Base-by-base conservation (phyloP, 805 yeast species). In the Saccharomycopsis selenospora region DNA sequence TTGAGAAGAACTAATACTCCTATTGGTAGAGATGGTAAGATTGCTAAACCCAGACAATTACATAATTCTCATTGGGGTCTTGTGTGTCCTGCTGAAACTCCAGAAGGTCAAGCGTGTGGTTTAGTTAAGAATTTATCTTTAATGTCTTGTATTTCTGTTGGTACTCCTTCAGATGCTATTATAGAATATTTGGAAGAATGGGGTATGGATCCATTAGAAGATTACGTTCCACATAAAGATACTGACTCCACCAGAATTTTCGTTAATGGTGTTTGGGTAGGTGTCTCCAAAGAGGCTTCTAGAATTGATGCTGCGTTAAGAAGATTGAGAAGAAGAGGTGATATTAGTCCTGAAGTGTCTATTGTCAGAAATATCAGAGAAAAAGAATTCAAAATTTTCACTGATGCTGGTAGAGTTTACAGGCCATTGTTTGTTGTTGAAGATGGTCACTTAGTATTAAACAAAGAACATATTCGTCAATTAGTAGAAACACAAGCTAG, bases 71-170 rank as follows among this genome's bases (percentile, higher is more conserved):
- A 93, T 70, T 93, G 99, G 99, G 99, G 99, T 62, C 77, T 93
- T 60, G 98, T 93, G 41, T 93, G 99, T 71, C 99, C 99, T 46
- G 99, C 99, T 22, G 99, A 93, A 69, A 93, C 99, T 14, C 99
- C 99, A 2, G 99, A 93, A 73, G 99, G 99, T 63, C 99, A 93
- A 72, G 99, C 99, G 29, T 93, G 99, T 85, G 99, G 99, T 63
- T 75, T 93, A 67, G 99, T 93, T 48, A 93, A 93, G 73, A 93
- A 93, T 68, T 73, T 93, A 64, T 90, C 98, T 1, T 72, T 93
- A 57, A 90, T 93, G 98, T 80, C 98, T 1, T 89, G 97, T 73
- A 89, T 93, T 46, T 91, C 99, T 24, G 99, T 93, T 55, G 99
- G 99, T 66, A 79, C 96, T 5, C 87, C 95, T n/a, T 87, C 96